Base-by-base conservation (phyloP, 306 rosid genomes). In the Rubus idaeus region DNA sequence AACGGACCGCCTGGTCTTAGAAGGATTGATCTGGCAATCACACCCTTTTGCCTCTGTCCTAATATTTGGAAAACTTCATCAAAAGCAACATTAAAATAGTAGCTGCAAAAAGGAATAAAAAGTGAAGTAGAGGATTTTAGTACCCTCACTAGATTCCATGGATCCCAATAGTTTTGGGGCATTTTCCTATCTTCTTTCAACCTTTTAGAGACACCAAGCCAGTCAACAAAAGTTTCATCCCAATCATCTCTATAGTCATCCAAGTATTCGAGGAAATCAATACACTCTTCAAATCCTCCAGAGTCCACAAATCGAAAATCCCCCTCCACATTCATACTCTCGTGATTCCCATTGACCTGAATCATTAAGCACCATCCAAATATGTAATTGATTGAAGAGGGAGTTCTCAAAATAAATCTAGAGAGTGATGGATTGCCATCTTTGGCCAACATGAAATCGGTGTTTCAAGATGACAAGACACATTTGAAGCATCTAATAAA, bases 31-130 rank as follows among this genome's bases (percentile, higher is more conserved):
- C 99, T 88, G 30, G 97, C 87, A 83, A 90, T 84, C 78, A 95
- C 83, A 73, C 94, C 99, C 86, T 87, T 95, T 83, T 95, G 97
- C 85, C 88, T 90, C 99, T 95, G 97, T 93, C 91, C 92, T 90
- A 92, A 87, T 84, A 65, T 78, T 78, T 67, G 82, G 50, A 83
- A 75, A 86, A 80, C 67, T 76, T 84, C 8, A 83, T 90, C 86
- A 89, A 84, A 58, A 78, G 74, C 18, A 70, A 76, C 26, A 66
- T 49, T 40, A 75, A 61, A 63, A 75, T 70, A 51, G 68, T 52
- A 74, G 79, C 46, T 37, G 41, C 60, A 17, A 21, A 30, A 68
- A 74, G 57, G 39, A 67, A 51, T 11, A 44, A 42, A 10, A 37
- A 52, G 46, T 70, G 40, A 69, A 77, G 71, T 74, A 74, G 82